A percentile compares a stretch with the other conserved stretches of the same genome.
Evolutionary conservation across 805 yeast species (phyloP).

Genomic region (Starmera dryadoides): DNA sequence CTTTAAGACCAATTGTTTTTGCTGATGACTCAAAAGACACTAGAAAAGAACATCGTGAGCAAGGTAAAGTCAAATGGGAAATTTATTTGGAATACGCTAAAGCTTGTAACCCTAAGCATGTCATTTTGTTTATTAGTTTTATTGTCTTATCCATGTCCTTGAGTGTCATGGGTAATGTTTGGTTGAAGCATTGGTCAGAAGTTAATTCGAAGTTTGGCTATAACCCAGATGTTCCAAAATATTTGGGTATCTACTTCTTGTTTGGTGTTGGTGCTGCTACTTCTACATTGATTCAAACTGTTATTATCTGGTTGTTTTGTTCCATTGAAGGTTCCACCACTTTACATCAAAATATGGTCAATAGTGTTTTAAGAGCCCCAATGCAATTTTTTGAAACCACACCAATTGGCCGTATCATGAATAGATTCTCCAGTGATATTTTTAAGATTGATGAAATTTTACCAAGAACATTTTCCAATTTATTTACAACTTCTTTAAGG

Average conservation of each 20-base stretch:
- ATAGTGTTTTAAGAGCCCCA: slow-evolving; percentile 74
- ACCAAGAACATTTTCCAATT: slow-evolving; percentile 65
- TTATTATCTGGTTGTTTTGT: slow-evolving; percentile 44
- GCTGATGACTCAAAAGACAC: slow-evolving; percentile 20
- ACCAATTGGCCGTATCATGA: slow-evolving; percentile 86
- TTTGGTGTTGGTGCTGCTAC: slow-evolving; percentile 48
- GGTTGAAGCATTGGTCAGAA: slow-evolving; percentile 99
- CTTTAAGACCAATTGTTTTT: slow-evolving; percentile 32
- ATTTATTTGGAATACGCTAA: slow-evolving; percentile 78
- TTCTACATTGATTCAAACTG: slow-evolving; percentile 36
- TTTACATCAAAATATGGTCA: slow-evolving; percentile 72
- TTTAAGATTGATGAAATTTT: slow-evolving; percentile 79
- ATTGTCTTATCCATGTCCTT: slow-evolving; percentile 52
- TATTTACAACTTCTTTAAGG: slow-evolving; percentile 51
- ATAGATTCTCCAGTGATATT: slow-evolving; percentile 87
- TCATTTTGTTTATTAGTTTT: slow-evolving; percentile 45
- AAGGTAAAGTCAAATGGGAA: slow-evolving; percentile 88
- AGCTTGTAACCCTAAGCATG: slow-evolving; percentile 74
- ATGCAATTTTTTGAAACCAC: slow-evolving; percentile 96
- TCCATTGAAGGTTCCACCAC: slow-evolving; percentile 64
- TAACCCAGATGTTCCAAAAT: slow-evolving; percentile 68
- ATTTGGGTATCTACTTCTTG: slow-evolving; percentile 49
- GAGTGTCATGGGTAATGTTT: slow-evolving; percentile 67
- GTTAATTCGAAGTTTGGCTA: slow-evolving; percentile 59
- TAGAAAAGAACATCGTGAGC: slow-evolving; percentile 73